phyloP scores from a whole-genome alignment of 176 grass and related monocot species.

The Avena atlantica region DNA sequence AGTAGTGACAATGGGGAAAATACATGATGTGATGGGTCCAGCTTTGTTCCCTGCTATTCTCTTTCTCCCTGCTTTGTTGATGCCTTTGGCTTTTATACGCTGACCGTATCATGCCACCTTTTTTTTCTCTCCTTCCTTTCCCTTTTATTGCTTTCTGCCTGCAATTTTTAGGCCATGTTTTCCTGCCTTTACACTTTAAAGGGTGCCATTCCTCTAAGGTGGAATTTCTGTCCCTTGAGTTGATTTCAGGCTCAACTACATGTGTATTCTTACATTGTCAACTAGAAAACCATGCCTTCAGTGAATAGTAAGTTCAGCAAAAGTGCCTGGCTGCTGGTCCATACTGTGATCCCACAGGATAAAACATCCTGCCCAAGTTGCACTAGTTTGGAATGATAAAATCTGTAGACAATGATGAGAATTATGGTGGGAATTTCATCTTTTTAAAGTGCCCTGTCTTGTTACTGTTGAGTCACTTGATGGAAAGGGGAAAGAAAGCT shows the following conservation, averaged over 20 bases:
- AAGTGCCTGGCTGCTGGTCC: neutral
- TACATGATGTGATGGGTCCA: conserved; percentile 50
- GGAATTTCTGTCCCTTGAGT: conserved; percentile 37
- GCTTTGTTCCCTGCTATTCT: conserved; percentile 48
- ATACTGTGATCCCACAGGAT: too few relatives aligned
- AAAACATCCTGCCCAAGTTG: too few relatives aligned
- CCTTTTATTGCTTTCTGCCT: conserved; percentile 49
- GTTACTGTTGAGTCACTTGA: conserved; percentile 5
- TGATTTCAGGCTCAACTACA: neutral
- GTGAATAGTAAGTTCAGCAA: conserved; percentile 15
- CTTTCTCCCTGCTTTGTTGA: conserved; percentile 48
- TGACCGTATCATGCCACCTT: conserved; percentile 48
- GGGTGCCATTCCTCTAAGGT: conserved; percentile 49
- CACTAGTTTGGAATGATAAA: conserved; percentile 38
- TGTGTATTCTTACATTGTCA: conserved; percentile 12
- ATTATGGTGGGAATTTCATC: conserved; percentile 36
- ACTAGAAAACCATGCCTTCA: neutral
- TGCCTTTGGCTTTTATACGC: conserved; percentile 56
- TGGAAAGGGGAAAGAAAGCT: conserved; percentile 33
- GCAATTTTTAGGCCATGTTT: conserved; percentile 33
- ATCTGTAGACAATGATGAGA: conserved; percentile 37
- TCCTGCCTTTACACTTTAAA: conserved; percentile 52
- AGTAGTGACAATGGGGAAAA: conserved; percentile 28
- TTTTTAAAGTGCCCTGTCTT: conserved; percentile 29
- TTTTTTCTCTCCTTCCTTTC: neutral